These are phyloP conservation scores for Exophiala viscosa DNA, from an alignment of 2,329 filamentous ascomycete genomes.

Conservation along the genomic window DNA sequence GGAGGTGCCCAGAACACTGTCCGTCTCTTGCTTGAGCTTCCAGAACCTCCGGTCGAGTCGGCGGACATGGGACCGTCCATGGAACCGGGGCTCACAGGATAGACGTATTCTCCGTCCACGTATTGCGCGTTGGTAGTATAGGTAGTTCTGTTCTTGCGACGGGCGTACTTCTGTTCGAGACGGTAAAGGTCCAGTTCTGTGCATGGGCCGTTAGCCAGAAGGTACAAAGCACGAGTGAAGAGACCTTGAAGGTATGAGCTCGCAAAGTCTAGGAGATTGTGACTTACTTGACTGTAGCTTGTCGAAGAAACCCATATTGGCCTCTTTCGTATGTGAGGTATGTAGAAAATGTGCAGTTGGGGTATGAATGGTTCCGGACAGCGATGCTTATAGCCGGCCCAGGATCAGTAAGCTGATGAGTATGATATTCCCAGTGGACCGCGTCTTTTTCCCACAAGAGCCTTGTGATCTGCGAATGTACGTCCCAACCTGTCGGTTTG, in stretches of 20 bases:
- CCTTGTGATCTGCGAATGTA: neutral
- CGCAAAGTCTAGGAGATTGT: neutral
- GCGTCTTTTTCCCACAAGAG: neutral
- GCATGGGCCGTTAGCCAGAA: neutral
- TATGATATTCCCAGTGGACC: neutral
- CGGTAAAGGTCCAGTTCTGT: constrained; percentile 82
- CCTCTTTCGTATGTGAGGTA: neutral
- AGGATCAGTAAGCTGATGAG: constrained; percentile 6
- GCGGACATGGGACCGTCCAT: constrained; percentile 18
- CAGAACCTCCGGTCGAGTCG: constrained; percentile 18
- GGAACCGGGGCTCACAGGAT: constrained; percentile 42
- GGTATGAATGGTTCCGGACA: neutral
- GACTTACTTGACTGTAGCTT: constrained; percentile 50
- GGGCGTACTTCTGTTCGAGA: constrained; percentile 91
- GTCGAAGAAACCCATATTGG: constrained; percentile 49
- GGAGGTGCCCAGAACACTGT: constrained; percentile 17
- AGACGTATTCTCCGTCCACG: constrained; percentile 93
- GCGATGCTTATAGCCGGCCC: neutral
- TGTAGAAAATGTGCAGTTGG: neutral
- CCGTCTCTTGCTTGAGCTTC: constrained; percentile 18
- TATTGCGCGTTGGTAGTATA: constrained; percentile 88
- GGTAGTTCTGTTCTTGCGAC: constrained; percentile 81
- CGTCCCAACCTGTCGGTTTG: neutral
- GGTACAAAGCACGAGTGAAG: constrained; percentile 2
- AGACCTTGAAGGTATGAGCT: neutral